Evolutionary conservation across 169 alveolate genomes (phyloP).

Genomic region (Plasmodium cynomolgi): DNA sequence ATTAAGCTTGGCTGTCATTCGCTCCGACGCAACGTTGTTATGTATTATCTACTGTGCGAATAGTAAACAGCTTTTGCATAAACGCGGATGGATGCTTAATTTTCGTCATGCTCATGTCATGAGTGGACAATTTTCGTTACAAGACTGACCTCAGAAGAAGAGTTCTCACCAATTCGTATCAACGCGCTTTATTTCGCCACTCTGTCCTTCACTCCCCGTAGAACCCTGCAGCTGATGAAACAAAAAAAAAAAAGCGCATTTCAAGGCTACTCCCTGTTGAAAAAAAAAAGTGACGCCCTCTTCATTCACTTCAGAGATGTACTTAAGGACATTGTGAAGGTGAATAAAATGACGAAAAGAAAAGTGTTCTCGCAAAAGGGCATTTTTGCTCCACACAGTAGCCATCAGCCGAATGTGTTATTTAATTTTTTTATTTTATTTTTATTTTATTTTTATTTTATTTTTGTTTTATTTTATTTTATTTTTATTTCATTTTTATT

Average conservation of each 20-base stretch:
- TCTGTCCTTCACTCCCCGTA: conserved; percentile 12
- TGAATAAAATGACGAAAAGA: conserved; percentile 66
- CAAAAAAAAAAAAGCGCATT: conserved; percentile 91
- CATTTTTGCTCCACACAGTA: not conserved
- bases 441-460: too few relatives aligned
- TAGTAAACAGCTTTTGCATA: not conserved
- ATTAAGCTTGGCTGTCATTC: not conserved
- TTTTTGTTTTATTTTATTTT: too few relatives aligned
- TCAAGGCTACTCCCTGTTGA: conserved; percentile 94
- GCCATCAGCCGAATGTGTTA: not conserved
- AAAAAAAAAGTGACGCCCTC: conserved; percentile 95
- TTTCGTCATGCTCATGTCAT: not conserved
- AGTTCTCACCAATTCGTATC: not conserved
- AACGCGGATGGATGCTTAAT: not conserved
- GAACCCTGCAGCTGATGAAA: conserved; percentile 89
- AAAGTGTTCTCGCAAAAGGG: not conserved
- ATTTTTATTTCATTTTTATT: too few relatives aligned
- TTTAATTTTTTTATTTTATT: too few relatives aligned
- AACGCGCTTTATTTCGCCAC: not conserved
- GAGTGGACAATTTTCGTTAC: not conserved
- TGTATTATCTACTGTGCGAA: not conserved
- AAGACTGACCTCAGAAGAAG: not conserved
- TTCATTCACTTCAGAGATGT: conserved; percentile 93
- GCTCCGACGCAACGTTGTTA: not conserved
- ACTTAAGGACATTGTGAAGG: conserved; percentile 91